phyloP scores from a whole-genome alignment of 257 asterid species.

The Solanum stenotomum region DNA sequence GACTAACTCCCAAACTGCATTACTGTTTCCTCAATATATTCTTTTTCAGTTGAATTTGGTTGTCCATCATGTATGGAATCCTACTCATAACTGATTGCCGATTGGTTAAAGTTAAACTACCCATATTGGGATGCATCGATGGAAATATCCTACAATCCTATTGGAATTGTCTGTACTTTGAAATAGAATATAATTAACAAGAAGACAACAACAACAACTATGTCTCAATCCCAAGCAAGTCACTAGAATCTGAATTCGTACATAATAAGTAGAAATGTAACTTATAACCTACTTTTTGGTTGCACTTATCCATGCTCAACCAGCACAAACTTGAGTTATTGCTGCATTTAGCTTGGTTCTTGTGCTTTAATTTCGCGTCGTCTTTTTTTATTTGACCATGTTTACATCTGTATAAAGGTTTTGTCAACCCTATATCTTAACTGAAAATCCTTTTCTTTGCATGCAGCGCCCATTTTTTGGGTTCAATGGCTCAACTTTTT shows the following conservation, averaged over 20 bases:
- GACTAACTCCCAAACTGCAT: neutral
- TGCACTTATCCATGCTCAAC: neutral
- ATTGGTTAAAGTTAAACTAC: neutral
- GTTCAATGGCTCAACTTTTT: slow-evolving; percentile 85
- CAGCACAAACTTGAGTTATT: neutral
- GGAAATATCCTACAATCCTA: neutral
- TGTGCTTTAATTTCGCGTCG: neutral
- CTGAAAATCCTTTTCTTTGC: slow-evolving; percentile 1
- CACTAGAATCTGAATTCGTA: neutral
- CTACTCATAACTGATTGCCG: neutral
- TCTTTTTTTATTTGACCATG: neutral
- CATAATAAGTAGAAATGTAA: neutral
- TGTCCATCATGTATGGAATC: neutral
- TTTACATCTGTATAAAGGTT: neutral
- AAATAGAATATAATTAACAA: neutral
- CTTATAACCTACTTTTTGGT: neutral
- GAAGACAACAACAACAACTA: neutral
- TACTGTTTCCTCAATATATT: neutral
- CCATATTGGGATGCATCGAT: neutral
- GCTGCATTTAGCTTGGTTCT: neutral
- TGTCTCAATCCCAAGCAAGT: neutral
- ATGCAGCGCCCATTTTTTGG: slow-evolving; percentile 66
- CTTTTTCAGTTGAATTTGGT: neutral
- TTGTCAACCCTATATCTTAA: neutral
- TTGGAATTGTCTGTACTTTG: neutral